Evolutionary conservation across 192 early-diverging fungal genomes (phyloP).

Genomic region (Rhizophagus clarus): DNA sequence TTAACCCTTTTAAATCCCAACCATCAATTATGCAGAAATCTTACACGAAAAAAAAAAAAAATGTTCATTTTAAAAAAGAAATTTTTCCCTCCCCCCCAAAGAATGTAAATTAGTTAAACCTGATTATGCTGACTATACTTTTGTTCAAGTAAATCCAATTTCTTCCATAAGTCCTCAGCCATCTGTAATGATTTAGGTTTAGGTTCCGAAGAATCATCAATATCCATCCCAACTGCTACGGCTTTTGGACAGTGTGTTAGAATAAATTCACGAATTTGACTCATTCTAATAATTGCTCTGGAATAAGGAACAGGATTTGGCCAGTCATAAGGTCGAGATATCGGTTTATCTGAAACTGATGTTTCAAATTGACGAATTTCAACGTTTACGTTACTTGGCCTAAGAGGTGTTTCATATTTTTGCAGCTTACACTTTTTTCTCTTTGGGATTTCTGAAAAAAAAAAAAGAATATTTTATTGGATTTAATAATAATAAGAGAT

Average conservation of each 20-base stretch:
- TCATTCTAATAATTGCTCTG: neutral
- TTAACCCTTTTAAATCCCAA: no score
- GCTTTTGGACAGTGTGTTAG: constrained; percentile 7
- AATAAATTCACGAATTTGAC: constrained; percentile 12
- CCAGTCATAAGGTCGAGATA: neutral
- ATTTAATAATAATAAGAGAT: no score
- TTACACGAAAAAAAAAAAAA: no score
- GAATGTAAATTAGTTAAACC: no score
- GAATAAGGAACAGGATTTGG: constrained; percentile 4
- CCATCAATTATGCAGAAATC: no score
- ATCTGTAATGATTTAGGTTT: neutral
- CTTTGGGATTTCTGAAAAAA: neutral
- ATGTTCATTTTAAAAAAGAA: no score
- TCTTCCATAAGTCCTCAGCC: constrained; percentile 4
- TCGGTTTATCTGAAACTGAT: neutral
- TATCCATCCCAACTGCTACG: neutral
- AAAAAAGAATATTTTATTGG: neutral
- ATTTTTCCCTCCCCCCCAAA: no score
- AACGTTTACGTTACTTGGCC: neutral
- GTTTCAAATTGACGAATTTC: neutral
- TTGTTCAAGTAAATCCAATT: constrained; percentile 1
- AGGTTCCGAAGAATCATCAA: neutral
- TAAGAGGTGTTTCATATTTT: neutral
- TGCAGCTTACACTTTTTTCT: neutral
- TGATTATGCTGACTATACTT: no score